Base-by-base conservation (phyloP, 2,329 filamentous ascomycete species). In the Corinectria fuckeliana region DNA sequence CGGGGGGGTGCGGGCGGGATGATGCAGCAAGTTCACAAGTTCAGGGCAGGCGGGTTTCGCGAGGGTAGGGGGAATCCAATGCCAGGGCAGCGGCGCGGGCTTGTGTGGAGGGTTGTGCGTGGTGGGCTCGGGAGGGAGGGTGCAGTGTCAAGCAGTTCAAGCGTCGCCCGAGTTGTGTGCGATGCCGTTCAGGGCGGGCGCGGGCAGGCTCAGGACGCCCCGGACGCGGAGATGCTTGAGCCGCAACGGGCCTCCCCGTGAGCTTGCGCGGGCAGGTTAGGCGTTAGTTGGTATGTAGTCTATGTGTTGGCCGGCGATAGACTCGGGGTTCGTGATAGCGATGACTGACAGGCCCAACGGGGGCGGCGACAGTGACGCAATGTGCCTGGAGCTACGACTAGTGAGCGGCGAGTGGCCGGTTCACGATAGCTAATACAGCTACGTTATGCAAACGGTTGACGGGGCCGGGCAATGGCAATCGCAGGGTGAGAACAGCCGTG, bases 341-440 rank as follows among this genome's bases (percentile, higher is more conserved):
- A 54, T 60, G 50, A 50, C 58, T 49, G 57, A 52, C 48, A 55
- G 47, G 67, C 68, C 68, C 68, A 66, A 69, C 68, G 66, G 49
- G 42, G 41, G 61, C 58, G 61, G 63, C 28, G 57, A 63, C 42
- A 69, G 68, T 70, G 68, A 71, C 68, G 68, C 68, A 70, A 70
- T 70, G 57, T 58, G 68, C 64, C 61, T 63, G 65, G 58, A 65
- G 63, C 67, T 69, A 61, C 67, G 55, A 56, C 68, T 67, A 70
- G 61, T 70, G 60, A 70, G 68, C 65, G 53, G 59, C 56, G 54
- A 67, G 67, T 50, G 59, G 56, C 55, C 54, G 56, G 51, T 45
- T 59, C 63, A 50, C 62, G 65, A 69, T 70, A 61, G 68, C 68
- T 71, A 70, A 71, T 70, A 69, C 53, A 64, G 63, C 68, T 61